A percentile compares a stretch with the other conserved stretches of the same genome.
Conservation (phyloP, 441 rosid species). For the Erodium moschatum region DNA sequence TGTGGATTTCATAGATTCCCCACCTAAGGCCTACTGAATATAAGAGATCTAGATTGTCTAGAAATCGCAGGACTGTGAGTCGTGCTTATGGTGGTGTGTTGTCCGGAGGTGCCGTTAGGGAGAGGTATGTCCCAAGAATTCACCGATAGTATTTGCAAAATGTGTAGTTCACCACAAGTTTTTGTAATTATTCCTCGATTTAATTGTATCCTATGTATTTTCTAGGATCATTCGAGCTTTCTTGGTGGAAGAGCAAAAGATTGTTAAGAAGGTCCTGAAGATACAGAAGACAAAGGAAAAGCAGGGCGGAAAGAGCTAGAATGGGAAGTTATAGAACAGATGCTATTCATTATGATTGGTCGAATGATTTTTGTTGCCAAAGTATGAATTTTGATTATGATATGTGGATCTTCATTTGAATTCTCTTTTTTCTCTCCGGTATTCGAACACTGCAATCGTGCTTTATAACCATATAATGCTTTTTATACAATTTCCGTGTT, state of each 20-base stretch:
- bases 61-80: constrained; percentile 48
- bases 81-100: constrained; percentile 56
- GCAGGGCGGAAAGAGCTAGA: constrained; percentile 45
- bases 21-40: constrained; percentile 53
- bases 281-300: constrained; percentile 80
- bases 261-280: constrained; percentile 44
- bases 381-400: constrained; percentile 18
- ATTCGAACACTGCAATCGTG: no score
- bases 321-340: neutral
- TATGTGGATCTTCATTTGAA: constrained; percentile 19
- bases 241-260: constrained; percentile 53
- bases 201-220: neutral
- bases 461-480: no score
- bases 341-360: neutral
- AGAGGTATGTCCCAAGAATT: constrained; percentile 35
- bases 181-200: no score
- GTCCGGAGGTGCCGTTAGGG: constrained; percentile 53
- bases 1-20: constrained; percentile 35
- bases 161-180: no score
- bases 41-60: constrained; percentile 43
- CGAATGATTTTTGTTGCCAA: constrained; percentile 27
- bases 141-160: no score
- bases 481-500: no score
- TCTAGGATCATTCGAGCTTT: constrained; percentile 75
- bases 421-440: no score